These are phyloP conservation scores for Auricularia cornea DNA, from an alignment of 768 basidiomycete genomes.

Conservation along the genomic window DNA sequence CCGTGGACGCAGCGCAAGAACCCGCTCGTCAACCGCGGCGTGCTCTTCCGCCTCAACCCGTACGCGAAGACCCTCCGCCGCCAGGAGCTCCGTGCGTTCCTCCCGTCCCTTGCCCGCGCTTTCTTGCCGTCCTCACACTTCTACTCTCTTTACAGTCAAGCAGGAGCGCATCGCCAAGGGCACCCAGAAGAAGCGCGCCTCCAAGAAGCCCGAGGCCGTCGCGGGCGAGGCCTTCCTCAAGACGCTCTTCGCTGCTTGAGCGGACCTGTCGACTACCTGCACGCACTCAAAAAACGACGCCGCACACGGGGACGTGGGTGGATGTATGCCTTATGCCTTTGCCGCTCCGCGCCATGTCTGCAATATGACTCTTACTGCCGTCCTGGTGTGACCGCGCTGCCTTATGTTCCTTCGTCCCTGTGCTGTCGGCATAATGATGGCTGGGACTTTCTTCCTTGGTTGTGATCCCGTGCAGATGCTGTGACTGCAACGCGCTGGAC, in stretches of 20 bases:
- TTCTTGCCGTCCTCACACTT: constrained; percentile 3
- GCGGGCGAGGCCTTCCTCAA: constrained; percentile 78
- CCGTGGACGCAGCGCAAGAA: constrained; percentile 99
- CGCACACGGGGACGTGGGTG: neutral
- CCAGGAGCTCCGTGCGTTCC: constrained; percentile 73
- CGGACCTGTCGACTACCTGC: neutral
- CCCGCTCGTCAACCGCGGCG: constrained; percentile 86
- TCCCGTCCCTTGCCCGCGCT: neutral
- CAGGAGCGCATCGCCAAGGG: constrained; percentile 63
- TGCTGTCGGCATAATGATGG: too few relatives aligned
- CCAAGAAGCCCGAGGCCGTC: constrained; percentile 45
- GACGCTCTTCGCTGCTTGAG: constrained; percentile 78
- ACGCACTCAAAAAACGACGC: neutral
- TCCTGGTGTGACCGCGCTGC: too few relatives aligned
- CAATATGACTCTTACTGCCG: too few relatives aligned
- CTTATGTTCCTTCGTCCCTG: too few relatives aligned
- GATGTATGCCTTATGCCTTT: too few relatives aligned
- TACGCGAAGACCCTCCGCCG: constrained; percentile 92
- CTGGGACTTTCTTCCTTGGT: too few relatives aligned
- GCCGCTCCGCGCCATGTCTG: too few relatives aligned
- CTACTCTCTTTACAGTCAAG: constrained; percentile 44
- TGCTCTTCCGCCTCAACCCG: constrained; percentile 96
- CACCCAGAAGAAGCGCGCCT: constrained; percentile 50
- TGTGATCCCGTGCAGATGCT: too few relatives aligned
- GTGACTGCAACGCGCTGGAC: too few relatives aligned